A percentile compares a stretch with the other conserved stretches of the same genome.
Conservation (phyloP, 1,284 basidiomycete genomes). For the Trametes sp. region DNA sequence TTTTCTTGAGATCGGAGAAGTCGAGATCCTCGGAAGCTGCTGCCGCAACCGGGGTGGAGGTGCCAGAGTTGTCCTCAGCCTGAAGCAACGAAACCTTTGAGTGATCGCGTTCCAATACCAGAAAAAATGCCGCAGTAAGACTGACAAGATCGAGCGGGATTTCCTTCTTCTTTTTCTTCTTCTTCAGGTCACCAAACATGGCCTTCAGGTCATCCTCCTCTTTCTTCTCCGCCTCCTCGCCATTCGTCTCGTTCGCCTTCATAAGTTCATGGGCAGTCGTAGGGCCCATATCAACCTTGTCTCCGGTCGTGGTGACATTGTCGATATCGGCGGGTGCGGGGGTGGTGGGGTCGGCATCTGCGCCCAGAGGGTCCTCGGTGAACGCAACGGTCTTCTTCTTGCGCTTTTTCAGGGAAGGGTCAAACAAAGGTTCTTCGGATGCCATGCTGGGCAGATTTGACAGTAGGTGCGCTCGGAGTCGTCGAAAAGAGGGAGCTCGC, state of each 20-base stretch:
- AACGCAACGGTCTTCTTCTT: slow-evolving; percentile 89
- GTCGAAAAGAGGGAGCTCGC: slow-evolving; percentile 21
- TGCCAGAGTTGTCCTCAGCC: slow-evolving; percentile 69
- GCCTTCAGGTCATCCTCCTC: slow-evolving; percentile 80
- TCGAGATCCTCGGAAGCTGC: slow-evolving; percentile 71
- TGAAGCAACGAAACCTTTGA: slow-evolving; percentile 33
- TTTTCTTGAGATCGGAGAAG: slow-evolving; percentile 88
- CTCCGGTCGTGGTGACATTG: slow-evolving; percentile 68
- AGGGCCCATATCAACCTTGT: slow-evolving; percentile 76
- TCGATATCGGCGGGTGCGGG: slow-evolving; percentile 77
- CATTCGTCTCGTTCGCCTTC: slow-evolving; percentile 54
- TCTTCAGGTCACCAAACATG: slow-evolving; percentile 90
- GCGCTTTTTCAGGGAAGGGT: slow-evolving; percentile 82
- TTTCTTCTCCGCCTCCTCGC: slow-evolving; percentile 51
- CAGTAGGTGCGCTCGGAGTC: slow-evolving; percentile 31
- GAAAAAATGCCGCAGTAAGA: slow-evolving; percentile 21
- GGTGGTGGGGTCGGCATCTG: slow-evolving; percentile 81
- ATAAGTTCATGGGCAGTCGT: slow-evolving; percentile 79
- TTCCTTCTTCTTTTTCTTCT: slow-evolving; percentile 94
- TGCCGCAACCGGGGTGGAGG: slow-evolving; percentile 61
- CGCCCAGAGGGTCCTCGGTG: slow-evolving; percentile 82
- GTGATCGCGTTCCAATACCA: neutral
- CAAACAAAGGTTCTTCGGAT: slow-evolving; percentile 81
- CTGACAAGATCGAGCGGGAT: slow-evolving; percentile 84
- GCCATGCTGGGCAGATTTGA: slow-evolving; percentile 45